These are phyloP conservation scores for Phytophthora fragariae DNA, from an alignment of 352 stramenopile genomes.

Conservation along the genomic window DNA sequence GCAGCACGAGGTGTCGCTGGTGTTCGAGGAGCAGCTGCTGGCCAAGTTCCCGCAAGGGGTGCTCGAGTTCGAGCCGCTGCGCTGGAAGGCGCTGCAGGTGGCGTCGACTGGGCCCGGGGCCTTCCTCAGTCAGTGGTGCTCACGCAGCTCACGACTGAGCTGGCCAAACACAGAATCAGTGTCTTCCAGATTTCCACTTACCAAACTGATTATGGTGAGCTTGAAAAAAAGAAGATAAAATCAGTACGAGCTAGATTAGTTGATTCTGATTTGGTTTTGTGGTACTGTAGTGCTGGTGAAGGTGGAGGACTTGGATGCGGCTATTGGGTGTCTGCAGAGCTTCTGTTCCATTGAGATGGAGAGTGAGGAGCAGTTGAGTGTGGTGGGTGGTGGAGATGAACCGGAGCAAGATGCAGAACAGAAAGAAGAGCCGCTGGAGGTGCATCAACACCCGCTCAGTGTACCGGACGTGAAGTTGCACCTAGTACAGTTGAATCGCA, in stretches of 20 bases:
- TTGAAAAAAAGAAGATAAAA: neutral
- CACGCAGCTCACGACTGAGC: conserved; percentile 64
- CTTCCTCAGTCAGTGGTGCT: conserved; percentile 66
- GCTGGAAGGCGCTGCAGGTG: conserved; percentile 72
- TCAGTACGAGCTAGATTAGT: neutral
- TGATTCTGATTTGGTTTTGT: neutral
- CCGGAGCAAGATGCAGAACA: conserved; percentile 6
- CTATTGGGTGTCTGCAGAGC: conserved; percentile 55
- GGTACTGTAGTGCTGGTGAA: conserved; percentile 59
- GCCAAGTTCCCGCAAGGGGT: conserved; percentile 39
- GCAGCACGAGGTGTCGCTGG: conserved; percentile 72
- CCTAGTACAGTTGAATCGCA: conserved; percentile 63
- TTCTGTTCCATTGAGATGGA: conserved; percentile 71
- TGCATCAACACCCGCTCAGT: conserved; percentile 66
- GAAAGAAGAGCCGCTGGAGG: conserved; percentile 26
- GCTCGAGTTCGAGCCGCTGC: conserved; percentile 58
- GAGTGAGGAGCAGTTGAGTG: conserved; percentile 35
- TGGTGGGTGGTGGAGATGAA: neutral
- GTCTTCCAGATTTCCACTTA: conserved; percentile 83
- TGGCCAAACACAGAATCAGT: conserved; percentile 58
- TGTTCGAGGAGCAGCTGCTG: conserved; percentile 62
- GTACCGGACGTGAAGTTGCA: conserved; percentile 59
- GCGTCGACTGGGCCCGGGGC: conserved; percentile 58
- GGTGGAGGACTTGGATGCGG: conserved; percentile 55
- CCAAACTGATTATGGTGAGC: conserved; percentile 71